phyloP scores from a whole-genome alignment of 78 protist species.

The Dictyostelium capitatum region DNA sequence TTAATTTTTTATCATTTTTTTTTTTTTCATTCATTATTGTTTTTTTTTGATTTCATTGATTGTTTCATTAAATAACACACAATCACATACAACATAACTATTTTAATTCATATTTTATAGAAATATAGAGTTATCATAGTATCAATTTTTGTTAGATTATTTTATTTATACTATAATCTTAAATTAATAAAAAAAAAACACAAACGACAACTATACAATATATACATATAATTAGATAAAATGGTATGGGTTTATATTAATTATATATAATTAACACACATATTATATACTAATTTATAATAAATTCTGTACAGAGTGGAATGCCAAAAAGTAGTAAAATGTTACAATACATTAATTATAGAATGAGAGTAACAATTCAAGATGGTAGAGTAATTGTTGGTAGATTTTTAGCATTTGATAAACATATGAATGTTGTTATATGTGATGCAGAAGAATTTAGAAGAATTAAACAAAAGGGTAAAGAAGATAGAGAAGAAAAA shows the following conservation, averaged over 20 bases:
- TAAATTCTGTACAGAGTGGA: constrained; percentile 58
- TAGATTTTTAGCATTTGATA: constrained; percentile 98
- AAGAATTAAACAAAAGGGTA: constrained; percentile 75
- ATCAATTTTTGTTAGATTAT: constrained; percentile 22
- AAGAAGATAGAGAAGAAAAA: constrained; percentile 86
- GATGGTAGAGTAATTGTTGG: constrained; percentile 96
- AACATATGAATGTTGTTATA: constrained; percentile 98
- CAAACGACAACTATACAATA: neutral
- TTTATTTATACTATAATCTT: constrained; percentile 20
- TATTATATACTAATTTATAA: too few relatives aligned
- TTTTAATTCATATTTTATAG: neutral
- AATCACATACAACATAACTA: neutral
- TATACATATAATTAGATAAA: too few relatives aligned
- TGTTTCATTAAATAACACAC: neutral
- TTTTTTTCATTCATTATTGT: neutral
- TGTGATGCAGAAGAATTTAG: constrained; percentile 97
- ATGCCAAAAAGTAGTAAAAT: constrained; percentile 91
- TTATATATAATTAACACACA: too few relatives aligned
- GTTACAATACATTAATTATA: constrained; percentile 90
- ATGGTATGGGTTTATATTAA: too few relatives aligned
- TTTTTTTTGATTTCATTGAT: constrained; percentile 5
- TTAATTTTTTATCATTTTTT: neutral
- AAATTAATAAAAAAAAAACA: neutral
- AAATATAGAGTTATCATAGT: neutral
- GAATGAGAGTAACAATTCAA: constrained; percentile 93